These are phyloP conservation scores for Mycena pura DNA, from an alignment of 768 basidiomycete genomes.

Conservation along the genomic window DNA sequence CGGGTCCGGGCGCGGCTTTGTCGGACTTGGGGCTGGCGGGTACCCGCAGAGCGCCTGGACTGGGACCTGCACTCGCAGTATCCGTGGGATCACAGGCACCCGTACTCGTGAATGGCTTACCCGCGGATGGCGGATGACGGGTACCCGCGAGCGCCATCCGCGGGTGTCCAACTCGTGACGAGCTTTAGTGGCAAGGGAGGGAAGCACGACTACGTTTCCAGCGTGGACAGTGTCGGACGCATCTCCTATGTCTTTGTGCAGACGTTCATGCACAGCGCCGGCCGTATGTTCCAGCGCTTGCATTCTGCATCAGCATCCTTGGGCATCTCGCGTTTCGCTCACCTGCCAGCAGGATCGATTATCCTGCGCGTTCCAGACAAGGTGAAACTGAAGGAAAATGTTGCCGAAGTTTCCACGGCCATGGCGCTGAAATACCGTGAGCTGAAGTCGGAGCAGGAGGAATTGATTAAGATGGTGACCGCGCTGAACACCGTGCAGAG, in stretches of 20 bases:
- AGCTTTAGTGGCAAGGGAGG: conserved; percentile 7
- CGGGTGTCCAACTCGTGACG: no score
- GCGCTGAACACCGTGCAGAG: conserved; percentile 9
- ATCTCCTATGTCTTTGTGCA: conserved; percentile 3
- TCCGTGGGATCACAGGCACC: no score
- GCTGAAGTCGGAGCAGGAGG: neutral
- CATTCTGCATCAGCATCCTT: neutral
- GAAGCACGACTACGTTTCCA: neutral
- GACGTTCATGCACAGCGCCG: neutral
- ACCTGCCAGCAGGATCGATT: conserved; percentile 5
- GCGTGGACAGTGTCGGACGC: neutral
- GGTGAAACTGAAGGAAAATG: neutral
- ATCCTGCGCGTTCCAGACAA: neutral
- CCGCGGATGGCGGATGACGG: no score
- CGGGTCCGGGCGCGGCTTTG: no score
- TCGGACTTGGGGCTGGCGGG: no score
- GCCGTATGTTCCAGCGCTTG: neutral
- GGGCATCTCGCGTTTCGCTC: conserved; percentile 3
- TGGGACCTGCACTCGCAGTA: no score
- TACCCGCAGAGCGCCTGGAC: no score
- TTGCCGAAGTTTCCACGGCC: neutral
- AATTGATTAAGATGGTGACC: neutral
- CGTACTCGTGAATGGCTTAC: no score
- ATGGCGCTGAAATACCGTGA: neutral
- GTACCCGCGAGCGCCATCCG: no score